Base-by-base conservation (phyloP, 202 grass and related monocot genomes). In the Eragrostis tef region DNA sequence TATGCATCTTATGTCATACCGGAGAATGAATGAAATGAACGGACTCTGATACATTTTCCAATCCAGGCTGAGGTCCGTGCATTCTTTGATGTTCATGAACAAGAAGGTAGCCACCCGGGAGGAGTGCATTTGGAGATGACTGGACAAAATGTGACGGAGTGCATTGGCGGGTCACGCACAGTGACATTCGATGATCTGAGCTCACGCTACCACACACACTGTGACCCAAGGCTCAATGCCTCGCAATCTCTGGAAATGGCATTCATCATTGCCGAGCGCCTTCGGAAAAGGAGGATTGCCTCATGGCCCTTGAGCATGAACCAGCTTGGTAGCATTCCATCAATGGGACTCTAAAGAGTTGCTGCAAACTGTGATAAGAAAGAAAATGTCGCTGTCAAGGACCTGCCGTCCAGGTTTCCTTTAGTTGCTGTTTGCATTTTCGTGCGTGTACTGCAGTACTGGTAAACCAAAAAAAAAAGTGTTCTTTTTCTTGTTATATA, bases 111-210 rank as follows among this genome's bases (percentile, higher is more conserved):
- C 75, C 67, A 92, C 64, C 93, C 93, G 9, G 87, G 89, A 67
- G 93, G 93, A 2, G 87, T 90, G 60, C 93, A 95, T 25, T 81
- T 92, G 48, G 93, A 95, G 87, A 92, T 95, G 92, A 95, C 93
- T 0, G 93, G 93, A 21, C 93, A 95, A 62, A 95, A 95, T 51
- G 89, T 95, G 49, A 95, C 89, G 2, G 93, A 95, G 41, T 92
- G 93, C 82, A 92, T 94, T 19, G 93, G 93, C 6, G 93, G 89
- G 54, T 92, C 87, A 3, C 70, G 89, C 9, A 88, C 81, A 0
- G 87, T 94, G 54, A 94, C 92, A 39, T 92, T 89, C 1, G 92
- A 94, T 31, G 92, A 94, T 77, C 78, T 94, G 79, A 39, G 85
- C 24, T 94, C 92, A 11, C 87, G 92, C 12, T 94, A 94, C 79